Evolutionary conservation across 2,329 filamentous ascomycete genomes (phyloP).

Genomic region (Penicillium crustosum): DNA sequence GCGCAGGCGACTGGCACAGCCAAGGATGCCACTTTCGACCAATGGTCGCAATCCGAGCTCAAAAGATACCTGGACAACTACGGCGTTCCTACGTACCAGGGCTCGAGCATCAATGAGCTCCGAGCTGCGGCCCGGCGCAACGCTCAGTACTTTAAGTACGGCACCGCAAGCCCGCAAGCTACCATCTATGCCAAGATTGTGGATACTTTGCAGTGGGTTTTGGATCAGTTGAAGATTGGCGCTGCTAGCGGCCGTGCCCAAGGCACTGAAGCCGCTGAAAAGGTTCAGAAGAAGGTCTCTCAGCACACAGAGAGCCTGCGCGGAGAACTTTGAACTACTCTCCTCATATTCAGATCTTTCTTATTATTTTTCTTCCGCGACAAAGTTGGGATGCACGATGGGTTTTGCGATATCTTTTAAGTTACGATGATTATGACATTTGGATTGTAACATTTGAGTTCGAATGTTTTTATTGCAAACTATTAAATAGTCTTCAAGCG

Average conservation of each 20-base stretch:
- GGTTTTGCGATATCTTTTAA: slow-evolving; percentile 5
- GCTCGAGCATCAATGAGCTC: slow-evolving; percentile 67
- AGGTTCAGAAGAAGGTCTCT: slow-evolving; percentile 46
- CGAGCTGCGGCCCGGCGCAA: slow-evolving; percentile 70
- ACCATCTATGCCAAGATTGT: slow-evolving; percentile 66
- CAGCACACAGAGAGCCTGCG: slow-evolving; percentile 50
- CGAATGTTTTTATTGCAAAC: neutral
- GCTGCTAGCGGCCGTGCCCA: slow-evolving; percentile 49
- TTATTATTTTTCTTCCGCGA: neutral
- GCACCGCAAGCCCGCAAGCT: slow-evolving; percentile 64
- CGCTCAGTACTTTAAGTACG: slow-evolving; percentile 74
- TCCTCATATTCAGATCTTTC: neutral
- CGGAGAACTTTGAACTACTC: slow-evolving; percentile 31
- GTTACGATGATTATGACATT: slow-evolving; percentile 25
- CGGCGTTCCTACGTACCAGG: slow-evolving; percentile 67
- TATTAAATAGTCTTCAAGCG: neutral
- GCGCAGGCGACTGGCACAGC: slow-evolving; percentile 63
- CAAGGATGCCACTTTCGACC: slow-evolving; percentile 67
- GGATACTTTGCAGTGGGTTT: slow-evolving; percentile 47
- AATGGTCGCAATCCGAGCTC: slow-evolving; percentile 69
- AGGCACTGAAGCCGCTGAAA: slow-evolving; percentile 51
- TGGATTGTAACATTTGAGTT: neutral
- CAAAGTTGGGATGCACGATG: neutral
- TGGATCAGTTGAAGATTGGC: slow-evolving; percentile 51
- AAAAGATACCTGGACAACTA: slow-evolving; percentile 80